Evolutionary conservation across 768 basidiomycete genomes (phyloP).

Genomic region (Pulveroboletus frians): DNA sequence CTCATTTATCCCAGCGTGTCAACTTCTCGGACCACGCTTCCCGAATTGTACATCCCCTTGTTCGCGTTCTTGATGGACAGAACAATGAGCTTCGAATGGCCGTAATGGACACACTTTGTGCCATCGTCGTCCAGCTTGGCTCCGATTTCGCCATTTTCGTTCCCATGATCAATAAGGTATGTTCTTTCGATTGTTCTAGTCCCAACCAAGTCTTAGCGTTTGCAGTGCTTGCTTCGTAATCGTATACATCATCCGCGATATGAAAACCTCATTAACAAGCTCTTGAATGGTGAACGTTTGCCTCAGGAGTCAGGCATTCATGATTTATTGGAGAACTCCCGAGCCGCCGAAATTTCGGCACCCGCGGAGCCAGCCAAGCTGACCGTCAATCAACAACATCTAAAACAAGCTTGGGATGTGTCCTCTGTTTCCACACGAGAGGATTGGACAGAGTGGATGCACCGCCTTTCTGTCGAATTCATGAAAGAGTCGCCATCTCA

Average conservation of each 20-base stretch:
- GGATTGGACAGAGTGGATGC: conserved; percentile 97
- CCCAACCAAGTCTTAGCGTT: not conserved
- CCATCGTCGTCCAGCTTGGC: conserved; percentile 87
- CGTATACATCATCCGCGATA: conserved; percentile 79
- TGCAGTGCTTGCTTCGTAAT: conserved; percentile 68
- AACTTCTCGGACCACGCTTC: conserved; percentile 98
- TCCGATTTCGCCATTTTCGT: conserved; percentile 98
- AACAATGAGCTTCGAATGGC: conserved; percentile 78
- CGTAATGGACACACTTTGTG: conserved; percentile 91
- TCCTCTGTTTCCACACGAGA: conserved; percentile 69
- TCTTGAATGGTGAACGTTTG: conserved; percentile 87
- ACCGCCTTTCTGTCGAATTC: conserved; percentile 85
- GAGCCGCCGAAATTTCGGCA: conserved; percentile 68
- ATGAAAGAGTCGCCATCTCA: conserved; percentile 98
- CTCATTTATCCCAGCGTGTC: conserved; percentile 83
- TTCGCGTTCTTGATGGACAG: conserved; percentile 71
- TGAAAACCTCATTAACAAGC: conserved; percentile 80
- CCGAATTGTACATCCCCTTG: conserved; percentile 92
- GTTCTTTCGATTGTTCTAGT: not conserved
- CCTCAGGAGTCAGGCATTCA: conserved; percentile 77
- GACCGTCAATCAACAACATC: conserved; percentile 92
- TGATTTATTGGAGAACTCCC: conserved; percentile 64
- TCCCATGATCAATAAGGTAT: conserved; percentile 92
- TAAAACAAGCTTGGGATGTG: conserved; percentile 95
- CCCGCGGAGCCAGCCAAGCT: conserved; percentile 85